Evolutionary conservation across 1,284 basidiomycete species (phyloP).

Genomic region (Sporisorium exsertum): DNA sequence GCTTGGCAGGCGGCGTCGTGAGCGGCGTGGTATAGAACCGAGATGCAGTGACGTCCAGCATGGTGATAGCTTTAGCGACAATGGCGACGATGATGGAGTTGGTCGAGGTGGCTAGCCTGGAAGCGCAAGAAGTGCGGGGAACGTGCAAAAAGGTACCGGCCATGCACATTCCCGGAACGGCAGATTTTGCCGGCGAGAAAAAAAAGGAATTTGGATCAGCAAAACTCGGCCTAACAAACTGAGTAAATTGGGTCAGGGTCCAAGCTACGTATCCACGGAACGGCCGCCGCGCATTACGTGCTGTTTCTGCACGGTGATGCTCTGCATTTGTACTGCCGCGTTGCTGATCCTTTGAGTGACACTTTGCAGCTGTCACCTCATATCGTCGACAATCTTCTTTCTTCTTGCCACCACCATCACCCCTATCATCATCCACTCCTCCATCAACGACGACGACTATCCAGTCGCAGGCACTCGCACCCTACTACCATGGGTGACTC

Average conservation of each 20-base stretch:
- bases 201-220: neutral
- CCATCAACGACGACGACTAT: neutral
- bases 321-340: neutral
- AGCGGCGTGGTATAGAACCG: constrained; percentile 57
- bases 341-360: constrained; percentile 8
- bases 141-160: neutral
- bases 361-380: neutral
- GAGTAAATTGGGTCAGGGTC: constrained; percentile 17
- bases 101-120: neutral
- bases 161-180: constrained; percentile 2
- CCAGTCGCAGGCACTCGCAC: neutral
- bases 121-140: constrained; percentile 7
- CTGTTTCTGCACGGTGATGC: neutral
- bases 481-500: neutral
- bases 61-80: neutral
- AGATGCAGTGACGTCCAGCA: constrained; percentile 42
- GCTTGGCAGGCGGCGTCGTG: constrained; percentile 43
- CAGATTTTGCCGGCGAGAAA: neutral
- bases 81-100: neutral
- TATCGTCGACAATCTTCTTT: neutral
- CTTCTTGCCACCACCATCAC: neutral
- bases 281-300: neutral
- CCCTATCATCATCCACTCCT: neutral
- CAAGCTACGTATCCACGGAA: neutral
- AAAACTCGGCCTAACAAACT: constrained; percentile 1